Evolutionary conservation across 768 basidiomycete species (phyloP).

Genomic region (Leccinum subtestaceum): DNA sequence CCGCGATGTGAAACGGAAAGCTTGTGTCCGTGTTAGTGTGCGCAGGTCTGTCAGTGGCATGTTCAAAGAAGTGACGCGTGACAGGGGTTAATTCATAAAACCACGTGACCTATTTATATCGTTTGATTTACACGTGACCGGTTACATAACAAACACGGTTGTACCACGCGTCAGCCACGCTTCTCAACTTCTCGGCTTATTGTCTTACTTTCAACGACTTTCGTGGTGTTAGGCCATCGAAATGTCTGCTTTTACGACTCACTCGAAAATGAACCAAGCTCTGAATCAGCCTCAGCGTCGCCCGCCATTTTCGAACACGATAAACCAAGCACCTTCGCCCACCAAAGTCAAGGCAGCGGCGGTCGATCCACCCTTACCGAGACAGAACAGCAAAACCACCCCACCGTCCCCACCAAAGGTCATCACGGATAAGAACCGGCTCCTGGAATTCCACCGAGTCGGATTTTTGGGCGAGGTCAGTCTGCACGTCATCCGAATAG

Average conservation of each 20-base stretch:
- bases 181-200: slow-evolving; percentile 1
- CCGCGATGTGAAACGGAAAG: neutral
- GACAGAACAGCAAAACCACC: slow-evolving; percentile 79
- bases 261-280: slow-evolving; percentile 35
- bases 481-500: neutral
- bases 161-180: slow-evolving; percentile 13
- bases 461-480: slow-evolving; percentile 86
- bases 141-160: slow-evolving; percentile 32
- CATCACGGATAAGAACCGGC: slow-evolving; percentile 62
- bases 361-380: slow-evolving; percentile 64
- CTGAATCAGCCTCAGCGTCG: slow-evolving; percentile 35
- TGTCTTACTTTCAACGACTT: slow-evolving; percentile 13
- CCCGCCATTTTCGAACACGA: slow-evolving; percentile 43
- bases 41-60: neutral
- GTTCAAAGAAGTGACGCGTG: neutral
- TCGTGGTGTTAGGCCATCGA: slow-evolving; percentile 49
- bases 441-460: slow-evolving; percentile 62
- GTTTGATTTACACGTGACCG: neutral
- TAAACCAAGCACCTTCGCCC: slow-evolving; percentile 32
- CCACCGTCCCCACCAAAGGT: slow-evolving; percentile 80
- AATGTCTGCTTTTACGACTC: slow-evolving; percentile 37
- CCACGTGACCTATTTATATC: neutral
- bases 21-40: neutral
- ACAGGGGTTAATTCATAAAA: slow-evolving; percentile 22
- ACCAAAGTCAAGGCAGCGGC: slow-evolving; percentile 40